phyloP scores from a whole-genome alignment of 1,284 basidiomycete species.

The Lentinula novae-zelandiae region DNA sequence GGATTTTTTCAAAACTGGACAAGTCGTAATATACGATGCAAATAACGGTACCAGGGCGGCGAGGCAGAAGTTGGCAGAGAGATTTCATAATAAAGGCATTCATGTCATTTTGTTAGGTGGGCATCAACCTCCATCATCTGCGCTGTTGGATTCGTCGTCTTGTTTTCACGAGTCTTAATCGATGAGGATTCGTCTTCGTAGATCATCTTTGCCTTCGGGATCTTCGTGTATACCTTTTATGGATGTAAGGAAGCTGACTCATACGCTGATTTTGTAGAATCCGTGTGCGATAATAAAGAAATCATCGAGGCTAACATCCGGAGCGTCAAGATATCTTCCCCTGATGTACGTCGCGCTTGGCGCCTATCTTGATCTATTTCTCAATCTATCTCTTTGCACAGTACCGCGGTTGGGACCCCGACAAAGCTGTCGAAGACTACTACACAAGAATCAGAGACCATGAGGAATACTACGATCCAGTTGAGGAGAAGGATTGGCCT shows the following conservation, averaged over 20 bases:
- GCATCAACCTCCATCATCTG: constrained; percentile 20
- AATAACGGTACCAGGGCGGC: constrained; percentile 83
- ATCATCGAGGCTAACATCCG: constrained; percentile 94
- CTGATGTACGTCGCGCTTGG: constrained; percentile 64
- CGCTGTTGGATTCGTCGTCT: too few species aligned
- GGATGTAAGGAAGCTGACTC: too few species aligned
- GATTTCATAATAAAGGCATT: constrained; percentile 79
- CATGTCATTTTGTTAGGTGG: constrained; percentile 92
- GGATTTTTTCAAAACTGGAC: constrained; percentile 85
- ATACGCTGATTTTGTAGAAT: constrained; percentile 49
- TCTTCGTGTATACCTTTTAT: too few species aligned
- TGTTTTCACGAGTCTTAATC: too few species aligned
- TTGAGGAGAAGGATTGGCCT: constrained; percentile 83
- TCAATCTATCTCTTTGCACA: constrained; percentile 27
- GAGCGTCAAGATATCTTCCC: constrained; percentile 96
- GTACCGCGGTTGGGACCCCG: constrained; percentile 92
- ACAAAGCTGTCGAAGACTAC: constrained; percentile 90
- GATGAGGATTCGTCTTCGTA: too few species aligned
- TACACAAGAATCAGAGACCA: constrained; percentile 87
- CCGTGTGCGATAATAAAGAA: constrained; percentile 83
- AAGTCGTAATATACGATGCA: constrained; percentile 99
- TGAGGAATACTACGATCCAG: constrained; percentile 85
- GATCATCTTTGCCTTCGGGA: too few species aligned
- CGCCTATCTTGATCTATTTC: neutral
- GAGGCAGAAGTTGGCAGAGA: constrained; percentile 74